Evolutionary conservation across 495 filamentous ascomycete species (phyloP), one percentile per base, ranked within the genome.

Genomic region (Trichoderma parareesei): DNA sequence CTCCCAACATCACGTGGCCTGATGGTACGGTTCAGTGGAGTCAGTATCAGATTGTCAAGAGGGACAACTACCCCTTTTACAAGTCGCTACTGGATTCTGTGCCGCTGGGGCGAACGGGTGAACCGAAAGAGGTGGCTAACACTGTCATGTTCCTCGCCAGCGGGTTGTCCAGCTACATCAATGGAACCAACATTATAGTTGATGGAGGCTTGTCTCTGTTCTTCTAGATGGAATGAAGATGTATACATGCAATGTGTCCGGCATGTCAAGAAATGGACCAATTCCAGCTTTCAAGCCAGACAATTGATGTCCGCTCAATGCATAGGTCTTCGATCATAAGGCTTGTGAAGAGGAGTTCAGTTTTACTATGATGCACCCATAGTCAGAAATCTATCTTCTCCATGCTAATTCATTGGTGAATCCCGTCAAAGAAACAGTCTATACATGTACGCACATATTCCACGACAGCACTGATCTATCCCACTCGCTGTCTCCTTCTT

Each of bases 91-190:
- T 49, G 14, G 46, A 49, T 49, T 16, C 14, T 20, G n/a, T 49
- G 71, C 87, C 88, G 9, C 80, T 87, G 80, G 85, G 88, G 0
- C 77, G 89, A 65, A 90, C 91, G 84, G 88, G 88, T 0, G 68
- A 74, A 20, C 82, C 82, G 20, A 77, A 82, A 69, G 89, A 92
- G 70, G 65, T 91, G 63, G 82, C 84, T 13, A 87, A 89, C 16
- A 78, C 83, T 38, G 77, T 90, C 33, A 80, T 91, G n/a, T 72
- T 90, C 71, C 75, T 91, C 38, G 86, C 81, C 61, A 84, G 82
- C 67, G 73, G 78, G 44, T 86, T 85, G 11, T 86, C 86, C 38
- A 85, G 78, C 57, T 92, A 89, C 78, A 82, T 91, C 42, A 90
- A 82, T 68, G 89, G 88, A 46, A 65, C 76, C 7, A 74, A 77